A percentile compares a stretch with the other conserved stretches of the same genome.
Evolutionary conservation across 1,284 basidiomycete species (phyloP).

Genomic region (Trichosporon asahii): DNA sequence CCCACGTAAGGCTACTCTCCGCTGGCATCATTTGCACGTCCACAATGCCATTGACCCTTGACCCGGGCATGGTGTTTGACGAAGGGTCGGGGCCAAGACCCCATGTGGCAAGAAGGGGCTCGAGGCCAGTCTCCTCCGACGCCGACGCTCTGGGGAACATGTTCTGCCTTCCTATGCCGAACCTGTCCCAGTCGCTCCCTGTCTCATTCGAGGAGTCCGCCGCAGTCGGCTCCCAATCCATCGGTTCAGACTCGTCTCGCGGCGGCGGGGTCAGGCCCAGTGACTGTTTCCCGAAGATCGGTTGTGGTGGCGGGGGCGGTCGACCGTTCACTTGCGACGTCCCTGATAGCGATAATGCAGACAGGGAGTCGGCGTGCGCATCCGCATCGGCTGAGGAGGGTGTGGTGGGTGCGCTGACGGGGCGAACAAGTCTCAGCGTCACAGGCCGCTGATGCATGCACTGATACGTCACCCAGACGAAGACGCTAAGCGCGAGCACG

Average conservation of each 20-base stretch:
- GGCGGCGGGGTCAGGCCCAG: slow-evolving; percentile 13
- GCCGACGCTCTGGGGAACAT: slow-evolving; percentile 35
- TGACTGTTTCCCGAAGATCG: slow-evolving; percentile 41
- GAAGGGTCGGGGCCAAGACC: slow-evolving; percentile 24
- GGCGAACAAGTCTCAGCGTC: slow-evolving; percentile 10
- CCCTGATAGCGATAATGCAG: slow-evolving; percentile 6
- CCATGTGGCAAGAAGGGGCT: slow-evolving; percentile 42
- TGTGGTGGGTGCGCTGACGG: neutral
- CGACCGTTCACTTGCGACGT: neutral
- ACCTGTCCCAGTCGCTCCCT: slow-evolving; percentile 40
- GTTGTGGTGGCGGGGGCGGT: slow-evolving; percentile 17
- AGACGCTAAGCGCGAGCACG: neutral
- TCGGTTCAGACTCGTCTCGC: slow-evolving; percentile 26
- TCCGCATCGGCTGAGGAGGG: neutral
- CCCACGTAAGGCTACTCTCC: neutral
- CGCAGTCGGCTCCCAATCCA: slow-evolving; percentile 48
- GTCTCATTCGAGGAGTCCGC: slow-evolving; percentile 16
- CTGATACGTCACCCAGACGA: neutral
- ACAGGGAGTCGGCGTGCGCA: neutral
- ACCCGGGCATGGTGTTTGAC: neutral
- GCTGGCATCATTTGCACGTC: neutral
- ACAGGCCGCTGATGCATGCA: slow-evolving; percentile 8
- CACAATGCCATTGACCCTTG: neutral
- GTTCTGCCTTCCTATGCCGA: slow-evolving; percentile 40
- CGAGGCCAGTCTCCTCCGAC: slow-evolving; percentile 44